Percentiles rank a stretch among this genome's conserved stretches.
Conservation (phyloP, 148 eudicot genomes). For the Rhododendron vialii region DNA sequence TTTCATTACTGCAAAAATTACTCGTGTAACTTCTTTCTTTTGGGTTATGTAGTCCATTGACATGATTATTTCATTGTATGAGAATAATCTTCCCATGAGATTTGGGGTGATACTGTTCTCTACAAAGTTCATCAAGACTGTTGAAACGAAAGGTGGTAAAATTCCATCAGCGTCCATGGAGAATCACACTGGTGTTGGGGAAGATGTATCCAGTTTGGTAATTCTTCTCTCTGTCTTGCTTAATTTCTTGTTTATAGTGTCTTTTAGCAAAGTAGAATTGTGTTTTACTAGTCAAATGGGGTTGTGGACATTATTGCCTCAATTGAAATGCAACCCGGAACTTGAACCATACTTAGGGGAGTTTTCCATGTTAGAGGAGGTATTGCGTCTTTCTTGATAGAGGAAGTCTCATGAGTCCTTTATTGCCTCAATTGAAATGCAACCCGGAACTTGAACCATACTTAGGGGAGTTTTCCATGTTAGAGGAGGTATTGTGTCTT, state of each 20-base stretch:
- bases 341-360: neutral
- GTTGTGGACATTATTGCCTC: neutral
- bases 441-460: too few species aligned
- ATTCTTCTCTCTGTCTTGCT: constrained; percentile 9
- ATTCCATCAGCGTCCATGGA: constrained; percentile 27
- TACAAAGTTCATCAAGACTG: constrained; percentile 37
- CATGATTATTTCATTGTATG: constrained; percentile 57
- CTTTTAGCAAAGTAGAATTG: neutral
- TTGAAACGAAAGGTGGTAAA: constrained; percentile 55
- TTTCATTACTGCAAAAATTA: constrained; percentile 8
- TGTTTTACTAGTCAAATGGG: neutral
- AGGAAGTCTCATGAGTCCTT: neutral
- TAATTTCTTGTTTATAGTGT: neutral
- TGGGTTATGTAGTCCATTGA: constrained; percentile 55
- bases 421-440: neutral
- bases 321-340: neutral
- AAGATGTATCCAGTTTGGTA: constrained; percentile 83
- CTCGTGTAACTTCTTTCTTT: constrained; percentile 7
- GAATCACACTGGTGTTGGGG: constrained; percentile 27
- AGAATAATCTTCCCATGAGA: constrained; percentile 90
- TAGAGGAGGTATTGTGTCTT: neutral
- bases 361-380: neutral
- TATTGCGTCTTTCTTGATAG: neutral
- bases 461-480: neutral
- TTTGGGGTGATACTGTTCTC: constrained; percentile 89